These are phyloP conservation scores for Usnea hakonensis DNA, from an alignment of 495 filamentous ascomycete genomes.

Conservation along the genomic window DNA sequence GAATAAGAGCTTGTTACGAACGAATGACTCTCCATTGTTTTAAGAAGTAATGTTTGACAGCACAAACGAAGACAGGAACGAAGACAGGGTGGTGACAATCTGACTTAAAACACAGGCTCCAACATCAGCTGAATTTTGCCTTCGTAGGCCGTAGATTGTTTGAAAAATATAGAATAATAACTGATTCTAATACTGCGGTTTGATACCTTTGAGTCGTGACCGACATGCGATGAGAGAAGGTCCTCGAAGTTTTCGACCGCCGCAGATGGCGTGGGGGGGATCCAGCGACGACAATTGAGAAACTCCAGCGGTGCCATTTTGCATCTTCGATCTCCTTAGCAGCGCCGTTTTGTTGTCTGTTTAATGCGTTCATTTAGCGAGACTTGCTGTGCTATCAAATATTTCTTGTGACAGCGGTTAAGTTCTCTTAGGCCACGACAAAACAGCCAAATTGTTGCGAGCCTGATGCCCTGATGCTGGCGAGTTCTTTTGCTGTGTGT, in stretches of 20 bases:
- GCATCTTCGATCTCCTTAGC: background rate
- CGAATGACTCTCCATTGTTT: background rate
- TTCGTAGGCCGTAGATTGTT: background rate
- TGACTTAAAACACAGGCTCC: no score
- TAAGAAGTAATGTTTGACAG: background rate
- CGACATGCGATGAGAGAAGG: background rate
- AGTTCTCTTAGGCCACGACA: slow-evolving; percentile 13
- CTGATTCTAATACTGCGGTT: no score
- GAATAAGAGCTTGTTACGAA: background rate
- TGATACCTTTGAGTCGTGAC: background rate
- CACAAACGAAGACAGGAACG: background rate
- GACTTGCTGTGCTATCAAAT: slow-evolving; percentile 3
- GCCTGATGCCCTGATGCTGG: slow-evolving; percentile 29
- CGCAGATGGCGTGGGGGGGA: background rate
- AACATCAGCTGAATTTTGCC: background rate
- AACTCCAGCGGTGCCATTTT: background rate
- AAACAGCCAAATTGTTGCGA: slow-evolving; percentile 25
- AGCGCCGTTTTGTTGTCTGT: background rate
- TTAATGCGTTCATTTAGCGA: background rate
- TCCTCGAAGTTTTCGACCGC: background rate
- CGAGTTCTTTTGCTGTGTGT: slow-evolving; percentile 27
- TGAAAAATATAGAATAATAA: background rate
- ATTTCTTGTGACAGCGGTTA: background rate
- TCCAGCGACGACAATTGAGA: background rate
- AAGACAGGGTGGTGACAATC: no score